A percentile compares a stretch with the other conserved stretches of the same genome.
phyloP scores from a whole-genome alignment of 805 yeast genomes.

The Myxozyma sirexii region DNA sequence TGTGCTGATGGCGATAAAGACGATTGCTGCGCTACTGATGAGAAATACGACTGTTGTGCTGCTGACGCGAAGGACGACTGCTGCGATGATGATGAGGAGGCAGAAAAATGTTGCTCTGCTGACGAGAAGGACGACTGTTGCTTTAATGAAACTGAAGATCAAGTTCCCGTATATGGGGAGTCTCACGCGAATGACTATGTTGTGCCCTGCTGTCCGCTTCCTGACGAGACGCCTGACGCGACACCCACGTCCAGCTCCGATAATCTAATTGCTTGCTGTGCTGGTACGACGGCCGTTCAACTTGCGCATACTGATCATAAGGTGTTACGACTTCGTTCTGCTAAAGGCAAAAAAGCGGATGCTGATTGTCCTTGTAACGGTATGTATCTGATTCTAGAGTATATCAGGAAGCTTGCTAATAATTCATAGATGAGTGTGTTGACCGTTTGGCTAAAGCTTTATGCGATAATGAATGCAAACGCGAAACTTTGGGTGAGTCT shows the following conservation, averaged over 20 bases:
- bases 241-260: background rate
- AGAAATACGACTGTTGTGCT: background rate
- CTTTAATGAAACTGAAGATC: background rate
- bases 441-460: constrained; percentile 14
- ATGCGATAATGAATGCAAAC: constrained; percentile 20
- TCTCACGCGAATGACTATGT: no score
- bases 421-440: constrained; percentile 10
- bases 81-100: background rate
- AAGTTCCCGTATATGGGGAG: no score
- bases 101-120: background rate
- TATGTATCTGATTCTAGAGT: background rate
- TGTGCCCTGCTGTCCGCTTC: background rate
- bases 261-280: constrained; percentile 6
- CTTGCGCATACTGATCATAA: constrained; percentile 1
- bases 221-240: background rate
- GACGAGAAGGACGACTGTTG: background rate
- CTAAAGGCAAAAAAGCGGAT: constrained; percentile 1
- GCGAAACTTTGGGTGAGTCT: constrained; percentile 4
- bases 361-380: constrained; percentile 17
- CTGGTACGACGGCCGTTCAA: background rate
- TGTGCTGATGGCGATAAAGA: background rate
- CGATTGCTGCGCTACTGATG: constrained; percentile 2
- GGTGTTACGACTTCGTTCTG: constrained; percentile 5
- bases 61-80: background rate
- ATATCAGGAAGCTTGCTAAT: background rate